Percentiles rank a stretch among this genome's conserved stretches.
Conservation (phyloP, 371 early-diverging fungal species). For the Enterocytospora artemiae region DNA sequence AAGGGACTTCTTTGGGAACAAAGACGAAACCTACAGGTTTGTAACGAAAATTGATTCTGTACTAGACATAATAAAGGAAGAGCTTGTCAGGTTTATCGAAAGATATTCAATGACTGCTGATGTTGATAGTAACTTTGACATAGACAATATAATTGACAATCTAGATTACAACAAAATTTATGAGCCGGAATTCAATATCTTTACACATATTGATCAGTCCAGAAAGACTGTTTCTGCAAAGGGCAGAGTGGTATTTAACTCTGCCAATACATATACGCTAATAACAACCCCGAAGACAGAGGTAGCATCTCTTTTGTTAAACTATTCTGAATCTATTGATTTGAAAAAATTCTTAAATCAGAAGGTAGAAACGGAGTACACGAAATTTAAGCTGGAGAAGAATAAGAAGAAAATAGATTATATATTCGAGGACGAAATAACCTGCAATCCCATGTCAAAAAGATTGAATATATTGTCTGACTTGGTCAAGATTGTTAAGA, state of each 20-base stretch:
- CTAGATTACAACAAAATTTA: conserved; percentile 22
- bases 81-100: conserved; percentile 9
- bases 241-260: too few relatives aligned
- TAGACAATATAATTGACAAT: conserved; percentile 5
- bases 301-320: neutral
- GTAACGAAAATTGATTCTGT: neutral
- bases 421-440: conserved; percentile 19
- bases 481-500: neutral
- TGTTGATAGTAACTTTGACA: neutral
- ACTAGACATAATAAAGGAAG: conserved; percentile 9
- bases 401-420: conserved; percentile 7
- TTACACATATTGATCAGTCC: neutral
- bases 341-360: conserved; percentile 1
- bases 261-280: conserved; percentile 1
- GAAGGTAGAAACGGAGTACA: conserved; percentile 9
- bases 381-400: conserved; percentile 17
- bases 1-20: conserved; percentile 17
- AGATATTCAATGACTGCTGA: conserved; percentile 7
- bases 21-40: neutral
- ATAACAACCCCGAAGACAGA: conserved; percentile 4
- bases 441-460: neutral
- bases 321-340: neutral
- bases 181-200: conserved; percentile 1
- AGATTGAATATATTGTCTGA: neutral
- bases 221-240: too few relatives aligned